These are phyloP conservation scores for Nakazawaea holstii DNA, from an alignment of 805 yeast species.

Conservation along the genomic window DNA sequence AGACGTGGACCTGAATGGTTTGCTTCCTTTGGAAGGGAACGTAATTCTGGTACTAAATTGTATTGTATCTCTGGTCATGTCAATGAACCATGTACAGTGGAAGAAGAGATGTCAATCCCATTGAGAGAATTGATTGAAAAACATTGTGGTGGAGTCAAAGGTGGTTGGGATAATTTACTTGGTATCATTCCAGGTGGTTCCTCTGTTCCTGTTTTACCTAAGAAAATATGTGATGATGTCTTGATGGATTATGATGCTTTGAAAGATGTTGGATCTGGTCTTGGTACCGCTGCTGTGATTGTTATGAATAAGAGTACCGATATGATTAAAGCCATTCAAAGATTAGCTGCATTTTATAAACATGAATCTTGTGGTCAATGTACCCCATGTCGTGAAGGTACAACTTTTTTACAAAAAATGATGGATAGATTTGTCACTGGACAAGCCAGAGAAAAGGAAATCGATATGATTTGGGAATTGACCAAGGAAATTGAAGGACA, in stretches of 20 bases:
- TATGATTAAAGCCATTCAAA: constrained; percentile 78
- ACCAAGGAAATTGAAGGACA: constrained; percentile 88
- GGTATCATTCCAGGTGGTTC: constrained; percentile 91
- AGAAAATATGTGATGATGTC: constrained; percentile 58
- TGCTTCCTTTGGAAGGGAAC: constrained; percentile 75
- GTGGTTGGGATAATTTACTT: constrained; percentile 88
- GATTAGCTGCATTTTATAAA: constrained; percentile 78
- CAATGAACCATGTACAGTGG: constrained; percentile 88
- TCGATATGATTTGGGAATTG: constrained; percentile 79
- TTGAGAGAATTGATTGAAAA: constrained; percentile 75
- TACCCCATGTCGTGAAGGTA: constrained; percentile 93
- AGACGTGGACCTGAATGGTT: constrained; percentile 91
- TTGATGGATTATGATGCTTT: constrained; percentile 87
- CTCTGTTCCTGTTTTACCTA: constrained; percentile 78
- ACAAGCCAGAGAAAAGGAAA: constrained; percentile 76
- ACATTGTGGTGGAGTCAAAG: constrained; percentile 87
- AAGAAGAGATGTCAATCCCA: constrained; percentile 91
- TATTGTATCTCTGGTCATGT: constrained; percentile 89
- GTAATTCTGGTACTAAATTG: constrained; percentile 78
- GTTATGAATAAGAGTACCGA: constrained; percentile 87
- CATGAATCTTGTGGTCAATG: constrained; percentile 95
- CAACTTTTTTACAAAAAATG: constrained; percentile 78
- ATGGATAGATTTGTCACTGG: constrained; percentile 80
- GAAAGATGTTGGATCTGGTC: constrained; percentile 79
- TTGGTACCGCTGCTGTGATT: constrained; percentile 91